These are phyloP conservation scores for Paraphoma sp. DNA, from an alignment of 2,329 filamentous ascomycete genomes.

Conservation along the genomic window DNA sequence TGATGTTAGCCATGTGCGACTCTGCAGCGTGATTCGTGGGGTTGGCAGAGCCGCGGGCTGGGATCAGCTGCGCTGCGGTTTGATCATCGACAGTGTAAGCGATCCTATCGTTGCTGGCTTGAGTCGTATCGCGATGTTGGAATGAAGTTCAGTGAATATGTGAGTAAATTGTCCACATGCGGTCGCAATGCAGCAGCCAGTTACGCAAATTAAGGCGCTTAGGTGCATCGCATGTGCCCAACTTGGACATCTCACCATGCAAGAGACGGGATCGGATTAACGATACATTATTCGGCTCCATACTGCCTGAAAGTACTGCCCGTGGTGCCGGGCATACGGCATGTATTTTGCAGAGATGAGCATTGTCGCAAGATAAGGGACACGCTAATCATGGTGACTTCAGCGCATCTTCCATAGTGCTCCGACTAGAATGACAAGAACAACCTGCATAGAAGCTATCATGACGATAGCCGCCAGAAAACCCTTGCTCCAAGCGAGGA, in stretches of 20 bases:
- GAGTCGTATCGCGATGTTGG: not conserved
- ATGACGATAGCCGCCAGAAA: not conserved
- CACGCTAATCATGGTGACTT: not conserved
- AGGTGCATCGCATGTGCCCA: not conserved
- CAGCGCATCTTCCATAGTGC: not conserved
- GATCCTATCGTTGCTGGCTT: not conserved
- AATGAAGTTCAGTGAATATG: not conserved
- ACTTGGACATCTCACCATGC: not conserved
- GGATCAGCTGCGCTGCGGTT: not conserved
- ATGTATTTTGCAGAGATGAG: conserved; percentile 5
- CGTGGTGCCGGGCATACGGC: not conserved
- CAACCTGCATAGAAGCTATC: not conserved
- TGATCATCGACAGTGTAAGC: not conserved
- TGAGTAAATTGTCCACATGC: conserved; percentile 2
- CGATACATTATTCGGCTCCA: not conserved
- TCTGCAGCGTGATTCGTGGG: not conserved
- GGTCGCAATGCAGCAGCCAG: conserved; percentile 1
- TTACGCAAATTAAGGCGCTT: conserved; percentile 5
- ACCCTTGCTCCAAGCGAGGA: not conserved
- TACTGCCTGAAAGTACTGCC: not conserved
- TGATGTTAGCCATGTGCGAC: not conserved
- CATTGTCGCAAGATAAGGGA: not conserved
- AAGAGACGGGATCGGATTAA: not conserved
- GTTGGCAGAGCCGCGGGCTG: not conserved
- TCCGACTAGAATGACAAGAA: not conserved